Evolutionary conservation across 2,329 filamentous ascomycete species (phyloP).

Genomic region (Diplodia intermedia): DNA sequence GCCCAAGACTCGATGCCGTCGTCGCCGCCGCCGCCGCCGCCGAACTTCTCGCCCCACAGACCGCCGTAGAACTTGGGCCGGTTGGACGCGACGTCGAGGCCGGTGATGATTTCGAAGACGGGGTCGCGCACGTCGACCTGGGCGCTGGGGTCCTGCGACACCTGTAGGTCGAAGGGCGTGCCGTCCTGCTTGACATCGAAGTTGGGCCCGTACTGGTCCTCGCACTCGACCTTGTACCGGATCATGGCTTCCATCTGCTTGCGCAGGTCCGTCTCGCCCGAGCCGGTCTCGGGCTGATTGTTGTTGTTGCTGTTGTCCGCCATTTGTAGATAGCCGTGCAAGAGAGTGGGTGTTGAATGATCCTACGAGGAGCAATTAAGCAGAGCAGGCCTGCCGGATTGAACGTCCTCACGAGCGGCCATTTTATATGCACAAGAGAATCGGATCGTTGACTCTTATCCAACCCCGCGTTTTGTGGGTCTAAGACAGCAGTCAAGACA

Average conservation of each 20-base stretch:
- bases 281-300: neutral
- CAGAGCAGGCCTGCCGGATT: neutral
- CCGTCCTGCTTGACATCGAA: constrained; percentile 22
- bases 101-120: constrained; percentile 28
- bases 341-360: neutral
- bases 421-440: neutral
- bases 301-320: constrained; percentile 1
- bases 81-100: constrained; percentile 14
- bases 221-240: constrained; percentile 28
- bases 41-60: neutral
- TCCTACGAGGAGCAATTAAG: neutral
- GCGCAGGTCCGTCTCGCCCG: constrained; percentile 5
- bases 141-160: constrained; percentile 6
- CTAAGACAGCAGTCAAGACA: neutral
- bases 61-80: constrained; percentile 22
- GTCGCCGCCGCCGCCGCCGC: neutral
- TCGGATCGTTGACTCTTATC: neutral
- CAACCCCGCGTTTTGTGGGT: constrained; percentile 10
- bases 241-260: constrained; percentile 6
- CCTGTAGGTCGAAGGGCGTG: constrained; percentile 22
- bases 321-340: neutral
- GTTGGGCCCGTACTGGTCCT: constrained; percentile 16
- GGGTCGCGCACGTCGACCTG: constrained; percentile 1
- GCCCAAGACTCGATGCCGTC: neutral
- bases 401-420: neutral